Conservation (phyloP, 148 eudicot species). For the Heliamphora exappendiculata region DNA sequence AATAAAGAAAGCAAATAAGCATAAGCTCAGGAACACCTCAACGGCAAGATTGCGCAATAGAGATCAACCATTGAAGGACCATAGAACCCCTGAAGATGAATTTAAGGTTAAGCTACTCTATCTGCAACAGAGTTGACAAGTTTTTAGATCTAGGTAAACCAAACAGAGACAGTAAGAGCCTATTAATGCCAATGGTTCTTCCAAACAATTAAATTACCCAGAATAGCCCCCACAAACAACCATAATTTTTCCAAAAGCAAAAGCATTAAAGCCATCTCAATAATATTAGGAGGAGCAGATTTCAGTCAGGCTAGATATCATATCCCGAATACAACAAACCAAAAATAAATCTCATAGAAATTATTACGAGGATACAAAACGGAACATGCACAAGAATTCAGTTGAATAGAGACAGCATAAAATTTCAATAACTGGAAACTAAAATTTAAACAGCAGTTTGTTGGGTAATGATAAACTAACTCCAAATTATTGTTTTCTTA, state of each 20-base stretch:
- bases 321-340: not conserved
- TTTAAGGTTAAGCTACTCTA: too few relatives aligned
- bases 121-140: not conserved
- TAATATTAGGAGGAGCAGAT: not conserved
- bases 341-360: not conserved
- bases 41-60: not conserved
- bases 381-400: not conserved
- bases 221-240: not conserved
- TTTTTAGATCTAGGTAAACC: not conserved
- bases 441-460: not conserved
- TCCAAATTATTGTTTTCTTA: not conserved
- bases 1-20: too few relatives aligned
- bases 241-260: not conserved
- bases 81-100: not conserved
- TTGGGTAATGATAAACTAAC: not conserved
- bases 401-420: not conserved
- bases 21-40: too few relatives aligned
- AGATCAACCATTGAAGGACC: not conserved
- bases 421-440: slow-evolving; percentile 2
- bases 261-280: not conserved
- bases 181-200: not conserved
- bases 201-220: not conserved
- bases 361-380: not conserved
- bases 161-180: not conserved
- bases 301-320: not conserved